Base-by-base conservation (phyloP, 1,284 basidiomycete species). In the Pseudozyma tsukubaensis region DNA sequence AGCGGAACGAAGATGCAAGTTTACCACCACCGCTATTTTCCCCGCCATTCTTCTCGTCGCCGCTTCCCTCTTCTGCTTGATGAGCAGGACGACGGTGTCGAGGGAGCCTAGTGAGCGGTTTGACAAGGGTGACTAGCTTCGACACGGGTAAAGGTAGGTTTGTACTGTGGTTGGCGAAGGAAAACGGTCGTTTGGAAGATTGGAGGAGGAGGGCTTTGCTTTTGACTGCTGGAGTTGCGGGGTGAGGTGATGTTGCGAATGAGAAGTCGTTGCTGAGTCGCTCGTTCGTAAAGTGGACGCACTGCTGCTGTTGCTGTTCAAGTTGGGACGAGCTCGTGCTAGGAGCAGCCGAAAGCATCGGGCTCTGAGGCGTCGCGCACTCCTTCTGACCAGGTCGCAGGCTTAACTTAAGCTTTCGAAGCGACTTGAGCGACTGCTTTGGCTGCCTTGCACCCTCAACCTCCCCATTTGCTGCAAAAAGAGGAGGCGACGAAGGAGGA, bases 371-470 rank as follows among this genome's bases (percentile, higher is more conserved):
- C 24, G 24, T 29, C 24, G 24, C 24, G 24, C 24, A 29, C 24
- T 55, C 44, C 10, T 49, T 49, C 29, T 57, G 36, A 3, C 36
- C 45, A 24, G 45, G 3, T 32, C 45, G 54, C 18, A 57, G 37
- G 24, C 54, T 57, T 24, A 57, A 13, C 21, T 57, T 49, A 37
- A 49, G 24, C 12, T 57, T 57, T 18, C 54, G 44, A 16, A 57
- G 24, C 4, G 54, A 57, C 14, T 49, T 57, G 13, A 49, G 37
- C 6, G 54, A 57, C 16, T 48, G 54, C 14, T 32, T 57, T 14
- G 36, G 37, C 47, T 57, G 54, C 49, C 54, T 39, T n/a, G 10
- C 4, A 11, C 19, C 19, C 7, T 2, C 5, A 19, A 2, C 4
- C 3, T 40, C 21, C 21, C 13, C 14, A 24, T 9, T 9, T 6